Base-by-base conservation (phyloP, 768 basidiomycete genomes). In the Gyrodon lividus region DNA sequence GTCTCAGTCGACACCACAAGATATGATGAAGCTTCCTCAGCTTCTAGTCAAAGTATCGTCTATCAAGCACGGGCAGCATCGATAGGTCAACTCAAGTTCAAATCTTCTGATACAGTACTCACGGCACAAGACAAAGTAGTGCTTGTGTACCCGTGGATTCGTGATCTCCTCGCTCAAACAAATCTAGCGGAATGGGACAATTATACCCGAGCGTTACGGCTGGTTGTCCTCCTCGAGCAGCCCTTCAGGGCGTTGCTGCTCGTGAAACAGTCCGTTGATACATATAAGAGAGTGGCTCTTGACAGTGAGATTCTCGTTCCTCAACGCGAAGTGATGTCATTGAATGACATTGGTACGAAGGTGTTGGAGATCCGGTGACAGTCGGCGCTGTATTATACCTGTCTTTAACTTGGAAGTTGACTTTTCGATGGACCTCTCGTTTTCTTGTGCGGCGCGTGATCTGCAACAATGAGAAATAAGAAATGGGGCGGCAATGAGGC, bases 251-350 rank as follows among this genome's bases (percentile, higher is more conserved):
- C 47, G 1, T 12, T 59, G n/a, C 39, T 59, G 13, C 48, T 59
- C n/a, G 43, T 46, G 23, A 47, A 50, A 24, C 46, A 48, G 5
- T 40, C 44, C 1, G 17, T 42, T 38, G 57, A 41, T 9, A 26
- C 43, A 4, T 40, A 57, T 68, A 70, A 61, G 26, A 66, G 57
- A 39, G 51, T 58, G 2, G 57, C 57, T 12, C 33, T 34, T n/a
- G n/a, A n/a, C n/a, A n/a, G n/a, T n/a, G n/a, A n/a, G n/a, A n/a
- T n/a, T n/a, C n/a, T n/a, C n/a, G n/a, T n/a, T n/a, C n/a, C n/a
- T n/a, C n/a, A n/a, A n/a, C n/a, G n/a, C n/a, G n/a, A n/a, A n/a
- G n/a, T n/a, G n/a, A n/a, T n/a, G n/a, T n/a, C n/a, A n/a, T n/a
- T n/a, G n/a, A n/a, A n/a, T n/a, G n/a, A n/a, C n/a, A n/a, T n/a